Conservation (phyloP, 176 grass and related monocot genomes). For the Bromus sterilis region DNA sequence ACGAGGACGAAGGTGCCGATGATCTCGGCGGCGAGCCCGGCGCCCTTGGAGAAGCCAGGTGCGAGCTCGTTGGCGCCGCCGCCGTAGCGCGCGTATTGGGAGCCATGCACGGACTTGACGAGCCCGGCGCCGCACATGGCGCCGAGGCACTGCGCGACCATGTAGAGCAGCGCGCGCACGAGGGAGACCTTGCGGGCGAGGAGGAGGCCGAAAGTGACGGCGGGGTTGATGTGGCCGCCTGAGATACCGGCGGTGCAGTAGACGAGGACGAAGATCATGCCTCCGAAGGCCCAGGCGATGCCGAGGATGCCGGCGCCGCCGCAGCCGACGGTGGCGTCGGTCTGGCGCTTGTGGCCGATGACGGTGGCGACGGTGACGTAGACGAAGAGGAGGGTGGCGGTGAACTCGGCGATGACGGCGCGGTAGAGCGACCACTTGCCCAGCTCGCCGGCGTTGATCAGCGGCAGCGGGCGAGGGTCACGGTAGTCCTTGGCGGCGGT, state of each 20-base stretch:
- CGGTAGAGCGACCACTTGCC: constrained; percentile 32
- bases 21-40: constrained; percentile 54
- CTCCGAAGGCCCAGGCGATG: constrained; percentile 88
- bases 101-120: constrained; percentile 2
- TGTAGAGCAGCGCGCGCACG: constrained; percentile 27
- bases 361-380: constrained; percentile 21
- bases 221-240: constrained; percentile 46
- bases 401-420: constrained; percentile 31
- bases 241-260: constrained; percentile 94
- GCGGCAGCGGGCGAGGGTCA: constrained; percentile 17
- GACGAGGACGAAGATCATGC: constrained; percentile 92
- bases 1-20: constrained; percentile 66
- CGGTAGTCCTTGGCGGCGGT: neutral
- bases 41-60: constrained; percentile 48
- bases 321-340: neutral
- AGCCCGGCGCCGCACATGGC: constrained; percentile 26
- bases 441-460: constrained; percentile 14
- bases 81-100: constrained; percentile 28
- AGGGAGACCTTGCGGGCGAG: constrained; percentile 36
- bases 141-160: constrained; percentile 25
- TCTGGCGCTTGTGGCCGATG: constrained; percentile 18
- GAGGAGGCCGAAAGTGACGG: constrained; percentile 30
- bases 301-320: constrained; percentile 63
- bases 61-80: constrained; percentile 59
- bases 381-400: constrained; percentile 22